A percentile compares a stretch with the other conserved stretches of the same genome.
These are phyloP conservation scores for Hypomyces rosellus DNA, from an alignment of 2,329 filamentous ascomycete genomes.

Conservation along the genomic window DNA sequence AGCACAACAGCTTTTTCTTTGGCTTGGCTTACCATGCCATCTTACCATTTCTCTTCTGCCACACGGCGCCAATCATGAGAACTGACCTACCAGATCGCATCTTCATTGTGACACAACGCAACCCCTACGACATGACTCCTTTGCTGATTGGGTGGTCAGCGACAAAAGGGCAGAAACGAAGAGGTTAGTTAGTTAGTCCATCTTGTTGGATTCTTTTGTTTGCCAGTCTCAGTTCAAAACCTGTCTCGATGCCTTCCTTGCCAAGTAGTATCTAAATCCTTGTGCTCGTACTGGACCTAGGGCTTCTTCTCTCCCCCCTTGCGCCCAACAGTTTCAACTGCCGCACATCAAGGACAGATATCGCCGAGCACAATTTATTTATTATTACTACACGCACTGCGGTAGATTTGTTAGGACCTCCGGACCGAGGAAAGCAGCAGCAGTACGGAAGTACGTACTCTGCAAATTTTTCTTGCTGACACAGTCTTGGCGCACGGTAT, in stretches of 20 bases:
- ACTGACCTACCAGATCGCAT: constrained; percentile 7
- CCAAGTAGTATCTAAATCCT: too few relatives aligned
- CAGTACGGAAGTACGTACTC: too few relatives aligned
- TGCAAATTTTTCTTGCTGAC: neutral
- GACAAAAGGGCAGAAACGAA: neutral
- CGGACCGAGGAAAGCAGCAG: too few relatives aligned
- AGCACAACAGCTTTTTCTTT: too few relatives aligned
- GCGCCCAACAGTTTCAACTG: too few relatives aligned
- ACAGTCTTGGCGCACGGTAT: neutral
- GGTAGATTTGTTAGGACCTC: too few relatives aligned
- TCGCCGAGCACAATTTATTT: too few relatives aligned
- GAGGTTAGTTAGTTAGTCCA: neutral
- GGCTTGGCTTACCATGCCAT: too few relatives aligned
- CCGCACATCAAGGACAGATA: too few relatives aligned
- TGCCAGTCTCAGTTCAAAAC: too few relatives aligned
- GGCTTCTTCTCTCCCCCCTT: neutral
- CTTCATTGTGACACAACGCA: constrained; percentile 6
- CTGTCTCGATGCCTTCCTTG: too few relatives aligned
- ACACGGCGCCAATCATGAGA: constrained; percentile 10
- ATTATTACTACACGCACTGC: too few relatives aligned
- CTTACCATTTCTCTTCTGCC: neutral
- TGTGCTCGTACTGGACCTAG: neutral
- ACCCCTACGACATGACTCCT: neutral
- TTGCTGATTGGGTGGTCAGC: neutral
- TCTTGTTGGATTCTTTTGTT: neutral